Percentiles rank a stretch among this genome's conserved stretches.
These are phyloP conservation scores for Ceratobasidium theobromae DNA, from an alignment of 1,284 basidiomycete species.

Conservation along the genomic window DNA sequence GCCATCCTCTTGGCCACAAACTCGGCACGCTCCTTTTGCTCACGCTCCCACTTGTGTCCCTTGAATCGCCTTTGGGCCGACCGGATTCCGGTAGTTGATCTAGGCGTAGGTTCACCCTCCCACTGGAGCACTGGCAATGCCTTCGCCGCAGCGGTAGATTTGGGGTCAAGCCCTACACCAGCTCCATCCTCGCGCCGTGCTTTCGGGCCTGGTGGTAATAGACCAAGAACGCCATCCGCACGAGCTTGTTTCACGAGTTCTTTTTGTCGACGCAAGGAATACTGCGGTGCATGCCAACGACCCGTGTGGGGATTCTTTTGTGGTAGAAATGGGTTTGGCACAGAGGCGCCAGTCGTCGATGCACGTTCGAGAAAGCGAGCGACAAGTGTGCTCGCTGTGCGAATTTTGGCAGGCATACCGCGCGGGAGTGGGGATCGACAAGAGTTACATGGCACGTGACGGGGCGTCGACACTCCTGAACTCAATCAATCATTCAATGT, in stretches of 20 bases:
- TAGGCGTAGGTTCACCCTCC: conserved; percentile 50
- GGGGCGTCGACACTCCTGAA: no score
- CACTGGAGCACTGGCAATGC: conserved; percentile 45
- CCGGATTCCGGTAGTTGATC: conserved; percentile 46
- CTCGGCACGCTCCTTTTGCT: conserved; percentile 32
- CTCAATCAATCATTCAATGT: no score
- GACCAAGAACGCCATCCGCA: conserved; percentile 51
- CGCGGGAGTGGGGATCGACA: background rate
- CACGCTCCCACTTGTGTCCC: conserved; percentile 73
- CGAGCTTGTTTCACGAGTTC: conserved; percentile 71
- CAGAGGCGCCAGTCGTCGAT: background rate
- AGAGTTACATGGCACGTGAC: conserved; percentile 6
- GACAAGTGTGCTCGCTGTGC: conserved; percentile 14
- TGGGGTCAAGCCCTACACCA: background rate
- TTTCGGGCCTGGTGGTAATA: conserved; percentile 68
- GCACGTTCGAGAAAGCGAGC: conserved; percentile 22
- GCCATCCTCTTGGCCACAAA: conserved; percentile 33
- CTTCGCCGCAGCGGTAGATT: background rate
- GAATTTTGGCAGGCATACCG: conserved; percentile 22
- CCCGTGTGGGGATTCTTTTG: conserved; percentile 59
- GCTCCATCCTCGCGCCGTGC: conserved; percentile 18
- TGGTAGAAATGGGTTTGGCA: conserved; percentile 67
- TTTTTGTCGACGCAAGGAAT: conserved; percentile 72
- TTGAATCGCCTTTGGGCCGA: conserved; percentile 68
- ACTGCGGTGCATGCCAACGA: conserved; percentile 66